Conservation (phyloP, 176 grass and related monocot genomes). For the Oryza glaberrima region DNA sequence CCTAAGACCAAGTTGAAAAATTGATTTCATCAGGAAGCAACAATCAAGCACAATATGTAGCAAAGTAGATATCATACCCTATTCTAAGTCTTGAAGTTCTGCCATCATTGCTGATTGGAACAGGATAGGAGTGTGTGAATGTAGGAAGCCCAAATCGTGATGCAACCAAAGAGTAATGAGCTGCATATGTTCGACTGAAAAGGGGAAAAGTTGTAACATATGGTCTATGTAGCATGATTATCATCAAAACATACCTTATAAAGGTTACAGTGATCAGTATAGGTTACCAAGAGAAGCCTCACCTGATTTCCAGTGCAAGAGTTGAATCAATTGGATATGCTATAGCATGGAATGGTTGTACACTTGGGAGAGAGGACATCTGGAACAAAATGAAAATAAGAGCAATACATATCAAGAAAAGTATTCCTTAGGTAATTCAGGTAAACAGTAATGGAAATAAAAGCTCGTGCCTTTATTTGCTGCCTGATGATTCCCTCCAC, state of each 20-base stretch:
- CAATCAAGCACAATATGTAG: slow-evolving; percentile 15
- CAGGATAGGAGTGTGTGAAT: slow-evolving; percentile 48
- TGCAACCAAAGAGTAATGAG: slow-evolving; percentile 63
- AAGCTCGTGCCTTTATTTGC: slow-evolving; percentile 52
- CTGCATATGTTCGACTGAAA: slow-evolving; percentile 61
- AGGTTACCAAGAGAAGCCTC: neutral
- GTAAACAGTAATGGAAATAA: slow-evolving; percentile 3
- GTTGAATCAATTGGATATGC: slow-evolving; percentile 66
- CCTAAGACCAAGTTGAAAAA: slow-evolving; percentile 36
- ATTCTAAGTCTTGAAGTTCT: slow-evolving; percentile 51
- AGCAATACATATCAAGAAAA: neutral
- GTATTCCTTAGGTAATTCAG: neutral
- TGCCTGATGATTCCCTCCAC: slow-evolving; percentile 65
- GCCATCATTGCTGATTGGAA: slow-evolving; percentile 47
- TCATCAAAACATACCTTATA: slow-evolving; percentile 22
- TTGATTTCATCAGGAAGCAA: slow-evolving; percentile 18
- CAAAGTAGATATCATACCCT: slow-evolving; percentile 48
- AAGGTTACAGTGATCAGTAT: slow-evolving; percentile 1
- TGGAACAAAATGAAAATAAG: slow-evolving; percentile 7
- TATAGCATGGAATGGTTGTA: slow-evolving; percentile 82
- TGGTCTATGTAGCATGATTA: neutral
- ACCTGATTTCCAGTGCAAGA: slow-evolving; percentile 75
- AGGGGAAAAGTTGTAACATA: slow-evolving; percentile 4
- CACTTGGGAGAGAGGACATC: slow-evolving; percentile 55
- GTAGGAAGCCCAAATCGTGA: slow-evolving; percentile 61